These are phyloP conservation scores for Yarrowia osloensis DNA, from an alignment of 805 yeast genomes.

Conservation along the genomic window DNA sequence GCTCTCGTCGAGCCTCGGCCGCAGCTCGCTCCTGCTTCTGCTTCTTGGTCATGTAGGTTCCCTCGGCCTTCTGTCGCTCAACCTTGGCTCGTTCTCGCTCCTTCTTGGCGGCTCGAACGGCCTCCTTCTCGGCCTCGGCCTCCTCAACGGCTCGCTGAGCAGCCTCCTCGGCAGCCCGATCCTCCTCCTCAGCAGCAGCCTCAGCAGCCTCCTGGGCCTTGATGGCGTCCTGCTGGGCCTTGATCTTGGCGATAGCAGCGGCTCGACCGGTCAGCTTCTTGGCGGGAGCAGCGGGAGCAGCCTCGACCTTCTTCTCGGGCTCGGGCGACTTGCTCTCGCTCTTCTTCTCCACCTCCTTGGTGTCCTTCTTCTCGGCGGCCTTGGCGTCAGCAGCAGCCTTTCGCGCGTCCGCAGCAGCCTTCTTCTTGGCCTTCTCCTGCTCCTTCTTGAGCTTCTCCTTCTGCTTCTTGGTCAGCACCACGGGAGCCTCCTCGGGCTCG, in stretches of 20 bases:
- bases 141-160: slow-evolving; percentile 7
- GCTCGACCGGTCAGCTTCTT: slow-evolving; percentile 30
- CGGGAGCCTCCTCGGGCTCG: slow-evolving; percentile 40
- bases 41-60: slow-evolving; percentile 88
- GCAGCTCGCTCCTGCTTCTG: slow-evolving; percentile 90
- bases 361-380: slow-evolving; percentile 44
- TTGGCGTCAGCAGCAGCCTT: slow-evolving; percentile 33
- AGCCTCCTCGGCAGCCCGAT: slow-evolving; percentile 33
- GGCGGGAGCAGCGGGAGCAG: slow-evolving; percentile 9
- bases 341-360: background rate
- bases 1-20: slow-evolving; percentile 86
- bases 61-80: slow-evolving; percentile 94
- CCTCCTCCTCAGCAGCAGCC: slow-evolving; percentile 32
- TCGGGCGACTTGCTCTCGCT: background rate
- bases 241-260: slow-evolving; percentile 52
- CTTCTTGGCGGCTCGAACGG: slow-evolving; percentile 56
- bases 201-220: slow-evolving; percentile 57
- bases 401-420: slow-evolving; percentile 32
- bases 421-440: slow-evolving; percentile 37
- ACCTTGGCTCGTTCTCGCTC: slow-evolving; percentile 85
- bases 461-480: slow-evolving; percentile 34
- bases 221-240: slow-evolving; percentile 53
- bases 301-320: background rate
- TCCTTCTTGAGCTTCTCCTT: slow-evolving; percentile 37
- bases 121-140: slow-evolving; percentile 40